Percentiles rank a stretch among this genome's conserved stretches.
phyloP scores from a whole-genome alignment of 495 filamentous ascomycete genomes.

The Podospora tetraspora region DNA sequence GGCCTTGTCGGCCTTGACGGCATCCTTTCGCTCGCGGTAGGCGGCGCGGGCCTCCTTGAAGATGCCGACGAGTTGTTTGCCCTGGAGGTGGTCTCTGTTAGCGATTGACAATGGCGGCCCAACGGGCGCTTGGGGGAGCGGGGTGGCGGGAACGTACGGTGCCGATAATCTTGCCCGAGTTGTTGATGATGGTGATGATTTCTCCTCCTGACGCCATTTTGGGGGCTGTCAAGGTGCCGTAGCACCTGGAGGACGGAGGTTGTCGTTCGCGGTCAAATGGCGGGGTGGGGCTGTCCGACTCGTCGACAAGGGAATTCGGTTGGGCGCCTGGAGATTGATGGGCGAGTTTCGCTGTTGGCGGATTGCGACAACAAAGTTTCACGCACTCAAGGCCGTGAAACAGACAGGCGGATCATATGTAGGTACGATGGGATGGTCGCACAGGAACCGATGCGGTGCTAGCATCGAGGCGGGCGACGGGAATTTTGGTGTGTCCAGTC shows the following conservation, averaged over 20 bases:
- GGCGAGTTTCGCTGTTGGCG: neutral
- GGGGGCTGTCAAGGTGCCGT: constrained; percentile 11
- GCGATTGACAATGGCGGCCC: constrained; percentile 9
- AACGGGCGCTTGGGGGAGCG: constrained; percentile 11
- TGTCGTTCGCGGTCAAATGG: constrained; percentile 1
- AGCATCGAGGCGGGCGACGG: neutral
- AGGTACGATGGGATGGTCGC: neutral
- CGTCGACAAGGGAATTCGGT: neutral
- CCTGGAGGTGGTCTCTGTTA: constrained; percentile 43
- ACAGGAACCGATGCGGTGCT: neutral
- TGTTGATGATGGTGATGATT: constrained; percentile 86
- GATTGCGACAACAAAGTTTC: neutral
- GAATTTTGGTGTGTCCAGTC: neutral
- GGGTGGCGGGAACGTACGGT: constrained; percentile 54
- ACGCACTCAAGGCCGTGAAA: neutral
- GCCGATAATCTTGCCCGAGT: constrained; percentile 86
- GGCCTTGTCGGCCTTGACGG: constrained; percentile 46
- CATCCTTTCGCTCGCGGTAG: constrained; percentile 77
- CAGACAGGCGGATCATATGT: neutral
- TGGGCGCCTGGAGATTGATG: neutral
- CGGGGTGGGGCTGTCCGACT: neutral
- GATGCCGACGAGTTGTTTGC: constrained; percentile 78
- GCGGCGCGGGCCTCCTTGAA: constrained; percentile 84
- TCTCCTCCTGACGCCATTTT: constrained; percentile 49
- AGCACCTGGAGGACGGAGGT: neutral